phyloP scores from a whole-genome alignment of 2,329 filamentous ascomycete species.

The Chaetomium sp. region DNA sequence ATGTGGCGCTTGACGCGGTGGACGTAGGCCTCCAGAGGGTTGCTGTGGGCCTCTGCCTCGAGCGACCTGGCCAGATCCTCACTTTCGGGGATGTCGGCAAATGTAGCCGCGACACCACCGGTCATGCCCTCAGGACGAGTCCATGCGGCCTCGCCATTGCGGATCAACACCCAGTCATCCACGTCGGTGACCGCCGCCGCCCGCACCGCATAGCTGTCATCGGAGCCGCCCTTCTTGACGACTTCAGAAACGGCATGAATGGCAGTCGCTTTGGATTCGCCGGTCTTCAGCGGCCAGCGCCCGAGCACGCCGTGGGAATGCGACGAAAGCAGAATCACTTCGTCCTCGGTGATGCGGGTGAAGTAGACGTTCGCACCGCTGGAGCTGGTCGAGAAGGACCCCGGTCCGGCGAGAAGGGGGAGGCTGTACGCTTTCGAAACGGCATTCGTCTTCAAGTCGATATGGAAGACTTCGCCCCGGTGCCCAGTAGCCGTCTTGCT shows the following conservation, averaged over 20 bases:
- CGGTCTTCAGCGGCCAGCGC: conserved; percentile 65
- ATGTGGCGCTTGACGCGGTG: conserved; percentile 84
- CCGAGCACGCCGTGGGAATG: conserved; percentile 74
- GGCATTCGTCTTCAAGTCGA: conserved; percentile 69
- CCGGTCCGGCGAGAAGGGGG: conserved; percentile 68
- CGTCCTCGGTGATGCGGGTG: conserved; percentile 74
- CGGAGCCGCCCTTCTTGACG: conserved; percentile 65
- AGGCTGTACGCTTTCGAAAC: conserved; percentile 80
- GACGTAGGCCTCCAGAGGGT: conserved; percentile 77
- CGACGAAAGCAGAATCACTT: conserved; percentile 74
- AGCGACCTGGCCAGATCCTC: conserved; percentile 78
- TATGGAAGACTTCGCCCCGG: conserved; percentile 84
- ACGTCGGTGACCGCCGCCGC: conserved; percentile 68
- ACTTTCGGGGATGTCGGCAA: conserved; percentile 73
- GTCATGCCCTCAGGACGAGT: conserved; percentile 78
- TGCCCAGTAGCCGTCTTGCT: conserved; percentile 70
- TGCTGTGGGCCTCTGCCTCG: conserved; percentile 83
- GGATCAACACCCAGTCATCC: conserved; percentile 79
- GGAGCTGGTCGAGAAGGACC: conserved; percentile 77
- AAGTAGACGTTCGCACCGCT: conserved; percentile 85
- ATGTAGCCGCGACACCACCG: conserved; percentile 76
- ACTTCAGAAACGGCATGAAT: conserved; percentile 80
- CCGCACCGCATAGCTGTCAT: conserved; percentile 72
- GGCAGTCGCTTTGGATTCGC: conserved; percentile 48
- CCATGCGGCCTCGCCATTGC: conserved; percentile 82